Conservation (phyloP, 148 eudicot species). For the Tetragonia tetragonoides region DNA sequence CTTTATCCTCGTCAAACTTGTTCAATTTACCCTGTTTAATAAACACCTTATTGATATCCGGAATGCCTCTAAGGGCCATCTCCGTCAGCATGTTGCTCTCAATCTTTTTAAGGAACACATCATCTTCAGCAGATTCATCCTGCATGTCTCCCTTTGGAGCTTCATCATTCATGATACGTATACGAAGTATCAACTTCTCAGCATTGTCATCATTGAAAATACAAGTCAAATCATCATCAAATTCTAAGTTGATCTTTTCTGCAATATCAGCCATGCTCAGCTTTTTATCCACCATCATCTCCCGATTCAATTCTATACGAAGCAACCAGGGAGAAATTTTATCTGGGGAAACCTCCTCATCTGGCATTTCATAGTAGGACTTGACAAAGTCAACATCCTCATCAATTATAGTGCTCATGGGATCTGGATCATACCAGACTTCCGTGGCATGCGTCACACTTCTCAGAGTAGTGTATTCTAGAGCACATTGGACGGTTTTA, state of each 20-base stretch:
- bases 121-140: constrained; percentile 96
- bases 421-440: constrained; percentile 99
- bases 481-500: constrained; percentile 87
- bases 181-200: constrained; percentile 89
- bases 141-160: constrained; percentile 85
- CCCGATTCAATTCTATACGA: constrained; percentile 91
- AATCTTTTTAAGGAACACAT: constrained; percentile 89
- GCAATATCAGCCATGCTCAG: constrained; percentile 98
- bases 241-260: constrained; percentile 87
- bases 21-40: constrained; percentile 73
- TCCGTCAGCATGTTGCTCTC: constrained; percentile 98
- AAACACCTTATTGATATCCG: constrained; percentile 94
- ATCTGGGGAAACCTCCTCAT: constrained; percentile 92
- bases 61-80: constrained; percentile 93
- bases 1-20: constrained; percentile 79
- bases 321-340: constrained; percentile 98
- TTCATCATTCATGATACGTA: constrained; percentile 95
- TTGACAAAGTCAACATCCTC: constrained; percentile 95
- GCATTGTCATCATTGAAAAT: constrained; percentile 97
- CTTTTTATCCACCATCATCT: constrained; percentile 99
- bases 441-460: constrained; percentile 99
- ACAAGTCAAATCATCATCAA: constrained; percentile 87
- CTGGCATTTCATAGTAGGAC: constrained; percentile 98
- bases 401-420: constrained; percentile 83
- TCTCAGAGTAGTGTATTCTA: constrained; percentile 89